Base-by-base conservation (phyloP, 2,329 filamentous ascomycete genomes). In the Colletotrichum sp. region DNA sequence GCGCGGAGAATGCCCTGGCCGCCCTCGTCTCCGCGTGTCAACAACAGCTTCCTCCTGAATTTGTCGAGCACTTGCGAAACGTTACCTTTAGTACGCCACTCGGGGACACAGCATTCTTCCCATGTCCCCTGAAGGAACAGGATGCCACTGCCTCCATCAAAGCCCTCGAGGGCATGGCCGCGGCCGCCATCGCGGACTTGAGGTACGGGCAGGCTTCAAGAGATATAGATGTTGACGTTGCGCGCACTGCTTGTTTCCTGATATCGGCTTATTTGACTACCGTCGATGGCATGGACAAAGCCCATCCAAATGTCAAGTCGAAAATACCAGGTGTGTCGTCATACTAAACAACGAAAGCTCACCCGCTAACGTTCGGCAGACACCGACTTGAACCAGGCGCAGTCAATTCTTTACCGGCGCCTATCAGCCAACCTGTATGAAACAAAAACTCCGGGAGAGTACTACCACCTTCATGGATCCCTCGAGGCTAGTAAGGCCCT, bases 381-480 rank as follows among this genome's bases (percentile, higher is more conserved):
- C 79, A 94, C 92, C 78, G 93, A 94, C 82, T 83, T 94, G 32
- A 85, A 93, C 39, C 85, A 88, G 77, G 92, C 93, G 6, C 93
- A 94, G 81, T 93, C 92, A 8, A 90, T 91, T 74, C 86, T 90
- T 18, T 94, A 94, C 81, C 90, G 92, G 36, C 89, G 92, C 68
- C 85, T 94, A 78, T 93, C 92, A 18, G 92, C 92, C 18, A 93
- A 93, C 77, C 84, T 94, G 3, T 94, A 93, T 83, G 87, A 89
- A 79, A 93, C 92, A 14, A 91, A 90, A 81, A 89, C 87, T 32
- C 84, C 86, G 12, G 89, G 88, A 26, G 87, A 91, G 79, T 94
- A 90, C 79, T 94, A 92, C 80, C 92, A 94, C 81, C 91, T 94
- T 26, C 92, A 94, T 81, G 92, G 92, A 64, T 94, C 92, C 2